phyloP scores from a whole-genome alignment of 2,329 filamentous ascomycete genomes.

The Aulographum hederae region DNA sequence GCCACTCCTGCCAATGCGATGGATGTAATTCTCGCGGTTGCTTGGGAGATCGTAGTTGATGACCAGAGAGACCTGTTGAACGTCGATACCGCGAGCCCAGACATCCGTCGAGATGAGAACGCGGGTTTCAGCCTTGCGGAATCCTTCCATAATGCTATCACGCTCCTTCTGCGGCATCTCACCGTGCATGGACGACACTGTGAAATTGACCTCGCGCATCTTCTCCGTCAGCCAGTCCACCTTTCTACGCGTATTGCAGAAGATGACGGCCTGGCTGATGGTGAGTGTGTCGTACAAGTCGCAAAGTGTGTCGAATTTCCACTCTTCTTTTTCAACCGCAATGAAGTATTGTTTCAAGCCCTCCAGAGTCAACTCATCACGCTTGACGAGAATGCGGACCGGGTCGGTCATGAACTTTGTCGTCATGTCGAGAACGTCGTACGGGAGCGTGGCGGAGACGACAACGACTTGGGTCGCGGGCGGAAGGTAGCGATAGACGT shows the following conservation, averaged over 20 bases:
- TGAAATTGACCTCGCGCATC: conserved; percentile 98
- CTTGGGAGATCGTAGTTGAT: conserved; percentile 98
- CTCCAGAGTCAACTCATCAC: conserved; percentile 94
- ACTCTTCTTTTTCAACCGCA: conserved; percentile 97
- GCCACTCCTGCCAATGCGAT: conserved; percentile 89
- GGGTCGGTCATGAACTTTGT: conserved; percentile 99
- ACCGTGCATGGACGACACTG: conserved; percentile 95
- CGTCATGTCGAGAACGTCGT: conserved; percentile 97
- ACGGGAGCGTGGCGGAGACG: conserved; percentile 87
- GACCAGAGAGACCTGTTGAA: conserved; percentile 92
- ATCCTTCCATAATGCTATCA: conserved; percentile 98
- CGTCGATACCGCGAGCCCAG: conserved; percentile 95
- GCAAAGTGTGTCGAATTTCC: conserved; percentile 98
- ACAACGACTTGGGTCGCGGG: conserved; percentile 97
- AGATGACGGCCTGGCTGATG: conserved; percentile 97
- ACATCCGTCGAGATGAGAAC: conserved; percentile 96
- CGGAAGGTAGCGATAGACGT: conserved; percentile 91
- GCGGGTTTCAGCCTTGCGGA: conserved; percentile 87
- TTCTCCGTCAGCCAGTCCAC: conserved; percentile 99
- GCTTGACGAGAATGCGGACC: conserved; percentile 91
- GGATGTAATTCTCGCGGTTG: conserved; percentile 99
- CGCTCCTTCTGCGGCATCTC: conserved; percentile 98
- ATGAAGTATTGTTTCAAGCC: conserved; percentile 99
- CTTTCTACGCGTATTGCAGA: conserved; percentile 98
- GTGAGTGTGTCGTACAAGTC: conserved; percentile 98